Base-by-base conservation (phyloP, 352 stramenopile genomes). In the Phytophthora ramorum region DNA sequence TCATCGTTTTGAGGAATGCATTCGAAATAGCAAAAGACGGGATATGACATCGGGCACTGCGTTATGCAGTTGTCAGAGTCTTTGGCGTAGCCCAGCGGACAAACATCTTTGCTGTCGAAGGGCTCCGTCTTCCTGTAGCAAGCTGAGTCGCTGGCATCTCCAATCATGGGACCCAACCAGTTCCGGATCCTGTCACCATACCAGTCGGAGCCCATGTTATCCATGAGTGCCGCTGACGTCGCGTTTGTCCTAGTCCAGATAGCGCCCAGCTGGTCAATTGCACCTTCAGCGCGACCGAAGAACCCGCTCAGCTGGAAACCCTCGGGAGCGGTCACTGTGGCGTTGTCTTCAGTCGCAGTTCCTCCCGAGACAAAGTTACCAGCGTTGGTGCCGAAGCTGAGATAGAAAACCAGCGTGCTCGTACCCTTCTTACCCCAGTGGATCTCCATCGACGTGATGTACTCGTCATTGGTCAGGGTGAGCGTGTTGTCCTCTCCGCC, bases 1-100 rank as follows among this genome's bases (percentile, higher is more conserved):
- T 83, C 77, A 30, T 71, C 63, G 61, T 81, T 86, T 44, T 81
- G 74, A 22, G 61, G 77, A 28, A n/a, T n/a, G 83, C 78, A 87
- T 58, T 87, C 71, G 59, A 79, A 69, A 41, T 59, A 75, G 40
- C 78, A 87, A 38, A 73, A 49, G 10, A 86, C 75, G 2, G 78
- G 75, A 46, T 82, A 83, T 40, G 79, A 61, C 35, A 83, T 53
- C 1, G 77, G 74, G 32, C 74, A 86, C 47, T 78, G 24, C 10
- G 61, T 32, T 24, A 57, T 58, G 12, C 52, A 63, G 16, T 63
- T 40, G 10, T 14, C 30, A 6, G 3, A n/a, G 26, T 34, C 26
- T 22, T 68, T 57, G 7, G 13, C 28, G 26, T 68, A 68, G 3
- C 51, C n/a, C 19, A 57, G 16, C 22, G 34, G 43, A 44, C 51